A percentile compares a stretch with the other conserved stretches of the same genome.
phyloP scores from a whole-genome alignment of 2,329 filamentous ascomycete species.

The Thelonectria olida region DNA sequence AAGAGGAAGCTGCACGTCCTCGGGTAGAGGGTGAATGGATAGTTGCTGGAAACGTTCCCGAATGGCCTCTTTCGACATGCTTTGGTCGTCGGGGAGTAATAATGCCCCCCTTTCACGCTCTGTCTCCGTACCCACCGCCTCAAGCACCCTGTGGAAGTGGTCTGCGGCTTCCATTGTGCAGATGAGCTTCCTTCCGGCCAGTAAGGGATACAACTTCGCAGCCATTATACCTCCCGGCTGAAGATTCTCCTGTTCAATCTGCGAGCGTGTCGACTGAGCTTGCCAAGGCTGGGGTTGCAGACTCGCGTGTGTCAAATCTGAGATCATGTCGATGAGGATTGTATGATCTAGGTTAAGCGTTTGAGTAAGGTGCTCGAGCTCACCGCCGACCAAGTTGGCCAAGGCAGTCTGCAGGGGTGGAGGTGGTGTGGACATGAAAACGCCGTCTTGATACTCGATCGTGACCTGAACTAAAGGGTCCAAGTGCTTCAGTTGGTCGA shows the following conservation, averaged over 20 bases:
- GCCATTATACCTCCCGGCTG: constrained; percentile 45
- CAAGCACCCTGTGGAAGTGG: constrained; percentile 49
- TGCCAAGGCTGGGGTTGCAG: constrained; percentile 48
- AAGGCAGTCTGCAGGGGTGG: constrained; percentile 42
- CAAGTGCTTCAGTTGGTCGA: constrained; percentile 43
- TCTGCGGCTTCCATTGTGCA: constrained; percentile 51
- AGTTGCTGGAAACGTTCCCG: constrained; percentile 45
- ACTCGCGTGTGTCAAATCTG: constrained; percentile 49
- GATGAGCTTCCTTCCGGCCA: constrained; percentile 45
- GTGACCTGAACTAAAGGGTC: constrained; percentile 45
- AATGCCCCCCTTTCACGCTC: constrained; percentile 48
- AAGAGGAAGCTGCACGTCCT: constrained; percentile 47
- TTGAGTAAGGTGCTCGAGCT: constrained; percentile 44
- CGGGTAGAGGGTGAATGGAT: constrained; percentile 44
- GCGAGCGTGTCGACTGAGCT: constrained; percentile 41
- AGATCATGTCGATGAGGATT: constrained; percentile 51
- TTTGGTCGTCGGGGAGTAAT: constrained; percentile 42
- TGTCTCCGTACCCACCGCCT: constrained; percentile 48
- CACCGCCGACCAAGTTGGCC: constrained; percentile 42
- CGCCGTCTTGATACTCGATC: constrained; percentile 43
- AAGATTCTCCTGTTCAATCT: constrained; percentile 48
- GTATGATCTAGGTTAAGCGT: constrained; percentile 54
- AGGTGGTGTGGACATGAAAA: constrained; percentile 35
- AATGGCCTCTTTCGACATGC: constrained; percentile 19
- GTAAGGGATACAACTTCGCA: constrained; percentile 47